A percentile compares a stretch with the other conserved stretches of the same genome.
These are phyloP conservation scores for Carallia brachiata DNA, from an alignment of 345 rosid species.

Conservation along the genomic window DNA sequence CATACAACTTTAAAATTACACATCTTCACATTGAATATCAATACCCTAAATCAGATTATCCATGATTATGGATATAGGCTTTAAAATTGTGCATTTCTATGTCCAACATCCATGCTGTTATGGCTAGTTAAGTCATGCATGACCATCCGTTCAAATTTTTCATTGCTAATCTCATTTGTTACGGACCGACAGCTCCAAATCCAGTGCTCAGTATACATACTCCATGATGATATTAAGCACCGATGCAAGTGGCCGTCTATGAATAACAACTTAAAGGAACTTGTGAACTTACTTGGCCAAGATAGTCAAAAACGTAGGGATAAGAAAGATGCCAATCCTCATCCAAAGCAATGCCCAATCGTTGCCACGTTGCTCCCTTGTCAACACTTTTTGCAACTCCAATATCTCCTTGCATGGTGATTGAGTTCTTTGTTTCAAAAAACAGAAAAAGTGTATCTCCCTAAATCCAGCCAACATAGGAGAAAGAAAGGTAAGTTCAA, in stretches of 20 bases:
- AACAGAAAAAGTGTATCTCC: slow-evolving; percentile 69
- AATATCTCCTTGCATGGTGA: slow-evolving; percentile 91
- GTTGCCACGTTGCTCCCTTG: slow-evolving; percentile 89
- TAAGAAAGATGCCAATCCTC: slow-evolving; percentile 96
- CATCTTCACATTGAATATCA: not conserved
- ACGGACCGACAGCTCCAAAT: not conserved
- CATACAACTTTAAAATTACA: not conserved
- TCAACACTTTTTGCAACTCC: slow-evolving; percentile 82
- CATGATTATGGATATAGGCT: not conserved
- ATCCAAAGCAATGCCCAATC: slow-evolving; percentile 83
- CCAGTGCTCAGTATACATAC: not conserved
- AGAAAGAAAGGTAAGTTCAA: not conserved
- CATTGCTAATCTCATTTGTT: not conserved
- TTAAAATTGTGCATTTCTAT: not conserved
- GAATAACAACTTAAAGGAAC: not conserved
- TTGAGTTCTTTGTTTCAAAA: slow-evolving; percentile 75
- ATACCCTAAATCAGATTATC: not conserved
- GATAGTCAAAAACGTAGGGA: slow-evolving; percentile 78
- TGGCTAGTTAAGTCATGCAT: not conserved
- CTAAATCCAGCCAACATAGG: slow-evolving; percentile 35
- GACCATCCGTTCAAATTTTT: not conserved
- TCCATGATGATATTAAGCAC: not conserved
- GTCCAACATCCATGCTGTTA: not conserved
- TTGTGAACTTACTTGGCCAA: slow-evolving; percentile 57
- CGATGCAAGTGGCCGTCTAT: not conserved